Percentiles rank a stretch among this genome's conserved stretches.
These are phyloP conservation scores for Trichoderma oligosporum DNA, from an alignment of 2,329 filamentous ascomycete genomes.

Conservation along the genomic window DNA sequence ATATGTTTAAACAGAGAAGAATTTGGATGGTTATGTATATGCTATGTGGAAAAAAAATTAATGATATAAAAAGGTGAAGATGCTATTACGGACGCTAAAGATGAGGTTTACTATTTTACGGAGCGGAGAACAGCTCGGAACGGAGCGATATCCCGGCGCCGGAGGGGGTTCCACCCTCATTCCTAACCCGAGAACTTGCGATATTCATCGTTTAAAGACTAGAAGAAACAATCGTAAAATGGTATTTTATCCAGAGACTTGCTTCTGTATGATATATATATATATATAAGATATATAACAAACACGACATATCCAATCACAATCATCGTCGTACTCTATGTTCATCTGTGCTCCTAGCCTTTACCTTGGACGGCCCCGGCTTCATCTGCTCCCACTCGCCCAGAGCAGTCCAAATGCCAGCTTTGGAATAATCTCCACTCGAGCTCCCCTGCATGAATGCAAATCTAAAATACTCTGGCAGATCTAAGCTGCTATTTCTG, in stretches of 20 bases:
- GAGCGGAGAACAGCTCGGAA: neutral
- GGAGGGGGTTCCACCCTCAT: slow-evolving; percentile 5
- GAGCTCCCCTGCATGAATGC: slow-evolving; percentile 64
- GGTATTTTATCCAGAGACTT: neutral
- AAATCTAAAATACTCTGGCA: slow-evolving; percentile 74
- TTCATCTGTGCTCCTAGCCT: slow-evolving; percentile 27
- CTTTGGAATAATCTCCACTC: slow-evolving; percentile 69
- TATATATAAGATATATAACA: neutral
- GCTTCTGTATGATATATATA: neutral
- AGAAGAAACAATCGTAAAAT: neutral
- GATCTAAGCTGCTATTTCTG: slow-evolving; percentile 41
- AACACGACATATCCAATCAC: neutral
- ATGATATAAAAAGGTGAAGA: neutral
- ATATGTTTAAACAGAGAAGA: too few species aligned
- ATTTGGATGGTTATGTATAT: neutral
- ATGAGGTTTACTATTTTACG: too few species aligned
- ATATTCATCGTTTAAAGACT: neutral
- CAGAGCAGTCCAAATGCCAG: slow-evolving; percentile 63
- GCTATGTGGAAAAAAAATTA: too few species aligned
- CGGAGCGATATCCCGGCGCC: slow-evolving; percentile 15
- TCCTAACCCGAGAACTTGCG: slow-evolving; percentile 5
- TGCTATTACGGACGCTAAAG: neutral
- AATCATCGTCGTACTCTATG: slow-evolving; percentile 24
- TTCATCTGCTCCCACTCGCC: slow-evolving; percentile 65
- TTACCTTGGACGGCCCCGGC: slow-evolving; percentile 53